These are phyloP conservation scores for Hypsizygus marmoreus DNA, from an alignment of 768 basidiomycete genomes.

Conservation along the genomic window DNA sequence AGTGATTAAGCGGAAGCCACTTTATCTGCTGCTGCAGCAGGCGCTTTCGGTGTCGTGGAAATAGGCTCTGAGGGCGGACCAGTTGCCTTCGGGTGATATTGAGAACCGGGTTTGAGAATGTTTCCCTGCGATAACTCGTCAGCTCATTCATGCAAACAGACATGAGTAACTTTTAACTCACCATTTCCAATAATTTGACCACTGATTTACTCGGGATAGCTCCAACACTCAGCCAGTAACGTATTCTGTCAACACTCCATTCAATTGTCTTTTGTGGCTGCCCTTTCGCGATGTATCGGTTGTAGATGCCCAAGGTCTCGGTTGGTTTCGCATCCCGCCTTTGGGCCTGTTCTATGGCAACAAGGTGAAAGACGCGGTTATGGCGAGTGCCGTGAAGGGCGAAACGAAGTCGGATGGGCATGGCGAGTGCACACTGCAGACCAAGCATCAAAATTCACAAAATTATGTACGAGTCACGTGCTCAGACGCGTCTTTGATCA, in stretches of 20 bases:
- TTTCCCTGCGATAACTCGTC: constrained; percentile 51
- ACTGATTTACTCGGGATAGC: constrained; percentile 82
- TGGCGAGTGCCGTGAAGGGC: constrained; percentile 79
- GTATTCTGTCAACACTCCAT: constrained; percentile 91
- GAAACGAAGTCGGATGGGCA: constrained; percentile 86
- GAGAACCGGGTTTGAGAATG: constrained; percentile 57
- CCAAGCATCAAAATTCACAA: neutral
- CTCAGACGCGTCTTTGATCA: neutral
- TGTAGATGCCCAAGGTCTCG: constrained; percentile 84
- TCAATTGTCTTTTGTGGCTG: constrained; percentile 70
- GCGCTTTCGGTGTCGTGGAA: neutral
- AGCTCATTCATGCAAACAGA: neutral
- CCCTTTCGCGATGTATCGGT: constrained; percentile 60
- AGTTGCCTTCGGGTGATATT: constrained; percentile 47
- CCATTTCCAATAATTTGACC: constrained; percentile 75
- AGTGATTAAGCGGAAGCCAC: too few relatives aligned
- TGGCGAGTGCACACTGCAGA: constrained; percentile 28
- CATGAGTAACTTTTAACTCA: constrained; percentile 41
- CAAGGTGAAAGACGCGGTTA: constrained; percentile 79
- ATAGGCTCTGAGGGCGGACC: constrained; percentile 7
- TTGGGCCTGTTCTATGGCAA: constrained; percentile 73
- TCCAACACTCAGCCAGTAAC: constrained; percentile 85
- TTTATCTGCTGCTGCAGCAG: neutral
- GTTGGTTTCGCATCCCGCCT: constrained; percentile 84
- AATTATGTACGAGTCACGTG: constrained; percentile 15